phyloP scores from a whole-genome alignment of 805 yeast species.

The Sugiyamaella qingdaonensis region DNA sequence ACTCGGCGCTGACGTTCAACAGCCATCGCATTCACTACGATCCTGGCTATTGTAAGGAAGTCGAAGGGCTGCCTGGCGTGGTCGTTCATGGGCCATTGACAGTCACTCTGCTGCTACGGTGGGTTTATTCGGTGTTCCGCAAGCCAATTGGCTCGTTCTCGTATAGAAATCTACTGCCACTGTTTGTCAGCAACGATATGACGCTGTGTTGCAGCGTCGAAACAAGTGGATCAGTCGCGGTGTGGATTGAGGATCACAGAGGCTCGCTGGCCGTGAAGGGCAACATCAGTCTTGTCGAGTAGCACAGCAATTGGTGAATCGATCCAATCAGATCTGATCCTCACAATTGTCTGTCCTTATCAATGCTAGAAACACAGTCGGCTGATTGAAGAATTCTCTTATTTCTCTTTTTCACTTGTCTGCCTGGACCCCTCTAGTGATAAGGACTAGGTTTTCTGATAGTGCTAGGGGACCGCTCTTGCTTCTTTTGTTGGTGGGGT shows the following conservation, averaged over 20 bases:
- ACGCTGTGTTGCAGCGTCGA: constrained; percentile 25
- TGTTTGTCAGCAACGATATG: constrained; percentile 40
- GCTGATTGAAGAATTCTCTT: too few relatives aligned
- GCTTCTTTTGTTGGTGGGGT: too few relatives aligned
- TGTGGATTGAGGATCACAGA: constrained; percentile 26
- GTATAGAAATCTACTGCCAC: constrained; percentile 50
- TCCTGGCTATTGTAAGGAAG: constrained; percentile 43
- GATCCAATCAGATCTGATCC: too few relatives aligned
- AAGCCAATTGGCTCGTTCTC: constrained; percentile 33
- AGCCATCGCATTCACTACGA: constrained; percentile 83
- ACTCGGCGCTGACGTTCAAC: constrained; percentile 74
- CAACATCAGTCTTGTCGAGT: constrained; percentile 11
- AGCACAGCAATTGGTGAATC: too few relatives aligned
- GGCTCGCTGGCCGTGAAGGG: constrained; percentile 25
- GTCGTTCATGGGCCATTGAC: constrained; percentile 82
- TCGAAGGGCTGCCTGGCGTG: constrained; percentile 58
- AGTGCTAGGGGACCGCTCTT: too few relatives aligned
- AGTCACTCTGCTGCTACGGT: constrained; percentile 55
- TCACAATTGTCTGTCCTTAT: too few relatives aligned
- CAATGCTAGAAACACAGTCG: too few relatives aligned
- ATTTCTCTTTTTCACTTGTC: too few relatives aligned
- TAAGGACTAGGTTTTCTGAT: too few relatives aligned
- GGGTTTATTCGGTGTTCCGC: constrained; percentile 35
- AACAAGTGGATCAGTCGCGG: constrained; percentile 32
- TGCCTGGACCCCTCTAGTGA: too few relatives aligned